Base-by-base conservation (phyloP, 805 yeast species). In the Yamadazyma takamatsuzukensis region DNA sequence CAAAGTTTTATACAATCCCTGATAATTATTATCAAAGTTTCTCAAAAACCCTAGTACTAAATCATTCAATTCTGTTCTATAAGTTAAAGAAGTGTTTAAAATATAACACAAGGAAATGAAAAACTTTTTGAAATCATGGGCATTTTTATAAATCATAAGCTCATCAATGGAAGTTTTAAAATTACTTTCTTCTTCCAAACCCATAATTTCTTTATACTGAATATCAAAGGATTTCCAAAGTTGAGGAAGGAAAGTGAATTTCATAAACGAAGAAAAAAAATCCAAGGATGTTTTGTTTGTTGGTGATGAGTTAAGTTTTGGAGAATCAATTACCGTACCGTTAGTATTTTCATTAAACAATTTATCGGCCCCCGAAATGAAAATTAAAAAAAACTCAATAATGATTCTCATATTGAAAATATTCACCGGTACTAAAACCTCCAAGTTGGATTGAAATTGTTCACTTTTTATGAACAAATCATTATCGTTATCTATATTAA, bases 401-500 rank as follows among this genome's bases (percentile, higher is more conserved):
- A 88, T 72, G 4, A 83, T 71, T 43, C 89, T 72, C 81, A 89
- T 85, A 47, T 88, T 86, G 56, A 83, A 78, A 11, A 87, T 71
- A 48, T 78, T 78, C 2, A 86, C 78, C 0, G 79, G 76, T 2
- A 84, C 83, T 23, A 86, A 56, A 3, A 79, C 70, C 39, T 81
- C 79, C 33, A 80, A 80, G 44, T 74, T 71, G 15, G 76, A 66
- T 38, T 59, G 61, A 38, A 69, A 70, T 3, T 74, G 62, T 41
- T 79, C 86, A 40, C 69, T 76, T 26, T 79, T 78, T 27, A 84
- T 74, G 45, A 74, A 83, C 5, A 74, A 62, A 1, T 72, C 53
- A 15, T 29, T 14, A 16, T 37, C 42, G 13, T 15, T 16, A 4
- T 19, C 13, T n/a, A 27, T 32, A 6, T 26, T 12, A 14, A 42